Percentiles rank a stretch among this genome's conserved stretches.
Evolutionary conservation across 2,329 filamentous ascomycete genomes (phyloP).

Genomic region (Onygenales sp.): DNA sequence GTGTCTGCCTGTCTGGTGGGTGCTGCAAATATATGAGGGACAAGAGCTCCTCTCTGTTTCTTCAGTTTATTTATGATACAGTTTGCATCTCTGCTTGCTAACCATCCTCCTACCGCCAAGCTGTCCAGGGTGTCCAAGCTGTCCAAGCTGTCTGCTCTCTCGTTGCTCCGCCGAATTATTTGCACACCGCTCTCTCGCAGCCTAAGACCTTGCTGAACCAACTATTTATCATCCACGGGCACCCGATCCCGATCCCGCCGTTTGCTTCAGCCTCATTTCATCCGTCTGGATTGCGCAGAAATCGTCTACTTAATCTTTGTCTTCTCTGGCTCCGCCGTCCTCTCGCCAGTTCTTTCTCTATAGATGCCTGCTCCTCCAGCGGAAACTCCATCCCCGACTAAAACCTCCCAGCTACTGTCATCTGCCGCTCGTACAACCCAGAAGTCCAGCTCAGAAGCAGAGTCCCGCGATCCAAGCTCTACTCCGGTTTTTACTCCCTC

Average conservation of each 20-base stretch:
- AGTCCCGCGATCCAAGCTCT: conserved; percentile 13
- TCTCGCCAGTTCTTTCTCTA: neutral
- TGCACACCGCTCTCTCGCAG: neutral
- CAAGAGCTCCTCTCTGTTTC: too few relatives aligned
- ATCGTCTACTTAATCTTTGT: neutral
- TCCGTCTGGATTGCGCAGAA: neutral
- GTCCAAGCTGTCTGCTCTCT: too few relatives aligned
- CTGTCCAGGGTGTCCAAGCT: too few relatives aligned
- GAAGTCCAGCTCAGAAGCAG: conserved; percentile 7
- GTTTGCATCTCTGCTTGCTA: too few relatives aligned
- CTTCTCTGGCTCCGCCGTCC: neutral
- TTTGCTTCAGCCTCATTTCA: neutral
- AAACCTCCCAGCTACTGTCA: neutral
- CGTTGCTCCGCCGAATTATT: too few relatives aligned
- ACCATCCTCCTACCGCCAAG: too few relatives aligned
- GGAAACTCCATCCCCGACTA: neutral
- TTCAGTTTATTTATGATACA: too few relatives aligned
- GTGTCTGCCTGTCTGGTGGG: too few relatives aligned
- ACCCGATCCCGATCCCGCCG: neutral
- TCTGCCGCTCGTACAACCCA: neutral
- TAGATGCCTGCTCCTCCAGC: conserved; percentile 1
- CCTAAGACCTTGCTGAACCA: neutral
- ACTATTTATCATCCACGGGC: neutral
- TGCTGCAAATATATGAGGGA: too few relatives aligned
- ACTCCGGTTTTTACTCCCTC: conserved; percentile 16